These are phyloP conservation scores for Vararia minispora DNA, from an alignment of 768 basidiomycete genomes.

Conservation along the genomic window DNA sequence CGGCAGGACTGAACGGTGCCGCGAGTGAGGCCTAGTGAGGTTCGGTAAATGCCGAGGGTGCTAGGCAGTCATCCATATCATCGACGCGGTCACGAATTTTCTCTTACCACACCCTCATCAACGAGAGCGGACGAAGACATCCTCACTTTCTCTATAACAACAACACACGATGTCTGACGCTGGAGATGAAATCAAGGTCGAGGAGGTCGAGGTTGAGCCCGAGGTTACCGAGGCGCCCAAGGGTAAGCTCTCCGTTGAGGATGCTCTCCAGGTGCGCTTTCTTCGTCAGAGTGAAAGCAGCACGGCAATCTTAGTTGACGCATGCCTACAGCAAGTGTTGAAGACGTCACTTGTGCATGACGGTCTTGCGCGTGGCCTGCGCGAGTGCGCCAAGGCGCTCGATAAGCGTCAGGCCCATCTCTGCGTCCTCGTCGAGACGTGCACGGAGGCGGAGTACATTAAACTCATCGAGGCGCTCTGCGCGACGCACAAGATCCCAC, in stretches of 20 bases:
- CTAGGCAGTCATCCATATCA: too few species aligned
- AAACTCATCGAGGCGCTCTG: constrained; percentile 99
- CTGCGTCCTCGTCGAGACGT: constrained; percentile 98
- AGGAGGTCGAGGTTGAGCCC: constrained; percentile 50
- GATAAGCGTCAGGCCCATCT: constrained; percentile 98
- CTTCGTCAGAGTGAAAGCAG: background rate
- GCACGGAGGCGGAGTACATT: constrained; percentile 99
- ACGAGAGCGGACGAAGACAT: constrained; percentile 96
- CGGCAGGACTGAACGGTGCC: too few species aligned
- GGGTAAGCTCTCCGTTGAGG: constrained; percentile 93
- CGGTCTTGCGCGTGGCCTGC: constrained; percentile 94
- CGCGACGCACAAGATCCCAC: constrained; percentile 97
- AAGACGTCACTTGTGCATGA: constrained; percentile 98
- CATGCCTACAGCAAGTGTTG: constrained; percentile 73
- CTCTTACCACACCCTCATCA: constrained; percentile 75
- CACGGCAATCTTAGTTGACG: background rate
- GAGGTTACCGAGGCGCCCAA: constrained; percentile 88
- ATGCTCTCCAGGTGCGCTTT: constrained; percentile 66
- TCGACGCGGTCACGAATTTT: too few species aligned
- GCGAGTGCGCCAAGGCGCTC: constrained; percentile 94
- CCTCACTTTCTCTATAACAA: constrained; percentile 17
- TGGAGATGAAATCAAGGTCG: constrained; percentile 89
- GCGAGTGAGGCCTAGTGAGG: too few species aligned
- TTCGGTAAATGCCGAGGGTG: too few species aligned
- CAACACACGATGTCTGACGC: constrained; percentile 82